phyloP scores from a whole-genome alignment of 1,139 yeast genomes.

The Diutina siamensis region DNA sequence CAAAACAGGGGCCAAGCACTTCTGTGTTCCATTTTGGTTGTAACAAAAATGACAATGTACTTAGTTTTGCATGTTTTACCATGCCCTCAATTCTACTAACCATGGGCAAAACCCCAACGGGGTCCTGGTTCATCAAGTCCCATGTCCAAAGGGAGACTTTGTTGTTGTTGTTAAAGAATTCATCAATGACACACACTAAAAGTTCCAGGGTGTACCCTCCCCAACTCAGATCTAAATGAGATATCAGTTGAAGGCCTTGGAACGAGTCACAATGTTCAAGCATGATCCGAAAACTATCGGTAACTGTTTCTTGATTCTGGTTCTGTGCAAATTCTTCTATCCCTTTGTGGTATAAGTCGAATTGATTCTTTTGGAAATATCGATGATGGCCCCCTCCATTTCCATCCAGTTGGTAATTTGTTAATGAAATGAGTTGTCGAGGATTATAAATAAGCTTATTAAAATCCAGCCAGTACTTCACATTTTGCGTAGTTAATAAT shows the following conservation, averaged over 20 bases:
- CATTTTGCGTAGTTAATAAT: background rate
- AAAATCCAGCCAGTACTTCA: background rate
- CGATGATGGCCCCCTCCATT: background rate
- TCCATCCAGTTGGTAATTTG: background rate
- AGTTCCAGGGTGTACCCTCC: background rate
- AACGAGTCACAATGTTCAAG: conserved; percentile 4
- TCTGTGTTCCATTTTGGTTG: background rate
- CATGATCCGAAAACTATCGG: background rate
- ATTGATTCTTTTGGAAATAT: background rate
- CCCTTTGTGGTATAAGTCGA: background rate
- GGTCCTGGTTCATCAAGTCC: background rate
- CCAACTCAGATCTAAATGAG: background rate
- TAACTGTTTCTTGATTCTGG: background rate
- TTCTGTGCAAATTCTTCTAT: background rate
- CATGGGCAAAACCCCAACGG: background rate
- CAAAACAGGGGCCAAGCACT: background rate
- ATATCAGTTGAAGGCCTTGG: background rate
- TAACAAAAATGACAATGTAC: background rate
- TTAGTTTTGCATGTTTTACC: background rate
- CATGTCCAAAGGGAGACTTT: conserved; percentile 1
- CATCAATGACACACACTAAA: background rate
- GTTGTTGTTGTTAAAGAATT: conserved; percentile 3
- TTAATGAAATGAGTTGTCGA: background rate
- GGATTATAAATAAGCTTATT: background rate
- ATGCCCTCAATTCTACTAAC: background rate